Percentiles rank a stretch among this genome's conserved stretches.
Evolutionary conservation across 805 yeast genomes (phyloP).

Genomic region (Kregervanrija pseudodelftensis): DNA sequence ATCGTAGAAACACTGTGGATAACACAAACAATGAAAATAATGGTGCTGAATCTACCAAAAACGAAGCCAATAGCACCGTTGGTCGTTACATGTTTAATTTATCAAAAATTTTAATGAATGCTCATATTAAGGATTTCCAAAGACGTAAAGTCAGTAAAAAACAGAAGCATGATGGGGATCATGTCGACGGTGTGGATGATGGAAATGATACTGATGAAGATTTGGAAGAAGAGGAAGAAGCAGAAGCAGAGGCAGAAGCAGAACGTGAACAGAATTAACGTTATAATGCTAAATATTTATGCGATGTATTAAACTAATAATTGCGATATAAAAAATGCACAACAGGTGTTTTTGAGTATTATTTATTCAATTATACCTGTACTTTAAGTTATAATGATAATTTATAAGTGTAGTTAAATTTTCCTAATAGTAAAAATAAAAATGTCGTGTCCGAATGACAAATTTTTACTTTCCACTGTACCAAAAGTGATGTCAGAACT

Average conservation of each 20-base stretch:
- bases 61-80: background rate
- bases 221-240: slow-evolving; percentile 3
- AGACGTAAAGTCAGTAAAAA: slow-evolving; percentile 37
- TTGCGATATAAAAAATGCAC: too few relatives aligned
- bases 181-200: slow-evolving; percentile 13
- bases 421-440: too few relatives aligned
- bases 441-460: too few relatives aligned
- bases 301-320: too few relatives aligned
- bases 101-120: slow-evolving; percentile 56
- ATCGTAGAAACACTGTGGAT: background rate
- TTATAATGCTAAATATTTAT: too few relatives aligned
- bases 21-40: background rate
- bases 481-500: too few relatives aligned
- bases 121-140: slow-evolving; percentile 83
- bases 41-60: background rate
- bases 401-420: too few relatives aligned
- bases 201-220: slow-evolving; percentile 7
- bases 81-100: slow-evolving; percentile 33
- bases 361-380: too few relatives aligned
- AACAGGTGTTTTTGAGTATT: too few relatives aligned
- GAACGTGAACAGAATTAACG: too few relatives aligned
- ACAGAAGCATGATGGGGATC: slow-evolving; percentile 16
- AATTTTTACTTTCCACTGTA: too few relatives aligned
- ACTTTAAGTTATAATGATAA: too few relatives aligned
- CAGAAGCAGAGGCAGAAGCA: slow-evolving; percentile 1